phyloP scores from a whole-genome alignment of 148 eudicot species.

The Rhododendron williamsianum region DNA sequence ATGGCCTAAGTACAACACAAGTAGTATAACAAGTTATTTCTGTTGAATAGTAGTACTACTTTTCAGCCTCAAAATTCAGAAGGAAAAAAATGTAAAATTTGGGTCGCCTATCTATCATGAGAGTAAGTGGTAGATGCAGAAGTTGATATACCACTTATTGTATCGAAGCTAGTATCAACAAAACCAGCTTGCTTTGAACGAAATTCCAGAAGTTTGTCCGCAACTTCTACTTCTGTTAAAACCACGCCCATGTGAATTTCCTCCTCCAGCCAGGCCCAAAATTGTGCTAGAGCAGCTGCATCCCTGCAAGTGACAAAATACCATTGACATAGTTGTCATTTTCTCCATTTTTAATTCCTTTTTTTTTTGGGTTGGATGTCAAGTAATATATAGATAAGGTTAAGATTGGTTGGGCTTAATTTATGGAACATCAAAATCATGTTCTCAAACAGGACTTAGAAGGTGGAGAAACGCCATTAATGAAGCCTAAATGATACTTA shows the following conservation, averaged over 20 bases:
- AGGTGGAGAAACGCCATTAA: background rate
- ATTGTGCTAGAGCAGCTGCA: constrained; percentile 87
- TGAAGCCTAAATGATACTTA: background rate
- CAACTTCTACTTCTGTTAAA: constrained; percentile 81
- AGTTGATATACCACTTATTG: constrained; percentile 72
- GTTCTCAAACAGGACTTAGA: background rate
- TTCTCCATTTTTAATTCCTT: background rate
- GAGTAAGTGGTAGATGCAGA: constrained; percentile 1
- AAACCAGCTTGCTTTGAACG: constrained; percentile 87
- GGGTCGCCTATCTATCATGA: background rate
- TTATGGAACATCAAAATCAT: background rate
- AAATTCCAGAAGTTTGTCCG: constrained; percentile 80
- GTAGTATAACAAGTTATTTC: constrained; percentile 1
- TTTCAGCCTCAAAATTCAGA: background rate
- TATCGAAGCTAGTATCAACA: constrained; percentile 86
- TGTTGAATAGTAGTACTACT: background rate
- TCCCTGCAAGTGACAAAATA: constrained; percentile 46
- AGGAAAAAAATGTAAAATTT: background rate
- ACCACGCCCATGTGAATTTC: constrained; percentile 48
- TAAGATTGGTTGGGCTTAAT: background rate
- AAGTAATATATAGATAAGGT: background rate
- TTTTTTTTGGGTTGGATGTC: background rate
- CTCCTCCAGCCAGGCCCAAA: constrained; percentile 94
- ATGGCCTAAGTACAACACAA: background rate
- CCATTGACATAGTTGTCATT: background rate